A percentile compares a stretch with the other conserved stretches of the same genome.
Evolutionary conservation across 2,329 filamentous ascomycete species (phyloP).

Genomic region (Scedosporium boydii): DNA sequence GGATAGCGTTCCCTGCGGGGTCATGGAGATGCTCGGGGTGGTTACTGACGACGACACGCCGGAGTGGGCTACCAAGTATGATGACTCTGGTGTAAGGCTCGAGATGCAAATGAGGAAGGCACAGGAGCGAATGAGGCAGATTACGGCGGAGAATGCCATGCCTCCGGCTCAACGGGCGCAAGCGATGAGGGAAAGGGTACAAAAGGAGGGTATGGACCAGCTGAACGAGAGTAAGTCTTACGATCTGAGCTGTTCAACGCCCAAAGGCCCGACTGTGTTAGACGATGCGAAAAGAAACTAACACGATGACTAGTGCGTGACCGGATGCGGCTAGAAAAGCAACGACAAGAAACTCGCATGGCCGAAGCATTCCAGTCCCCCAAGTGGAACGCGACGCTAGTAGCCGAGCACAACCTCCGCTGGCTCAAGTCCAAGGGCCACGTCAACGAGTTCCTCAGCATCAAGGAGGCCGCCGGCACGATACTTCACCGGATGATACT

Average conservation of each 20-base stretch:
- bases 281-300: background rate
- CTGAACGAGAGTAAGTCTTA: constrained; percentile 34
- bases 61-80: constrained; percentile 38
- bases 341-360: constrained; percentile 34
- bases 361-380: constrained; percentile 44
- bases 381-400: constrained; percentile 38
- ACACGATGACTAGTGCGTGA: constrained; percentile 27
- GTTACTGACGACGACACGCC: constrained; percentile 42
- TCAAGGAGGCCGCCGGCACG: constrained; percentile 33
- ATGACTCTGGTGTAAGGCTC: constrained; percentile 24
- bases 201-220: constrained; percentile 31
- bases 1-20: constrained; percentile 47
- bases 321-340: constrained; percentile 23
- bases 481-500: constrained; percentile 43
- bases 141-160: constrained; percentile 34
- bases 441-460: constrained; percentile 14
- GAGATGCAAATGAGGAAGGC: constrained; percentile 25
- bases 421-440: constrained; percentile 29
- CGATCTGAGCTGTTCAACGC: background rate
- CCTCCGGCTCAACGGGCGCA: constrained; percentile 28
- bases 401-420: constrained; percentile 32
- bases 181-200: constrained; percentile 30
- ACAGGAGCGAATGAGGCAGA: constrained; percentile 30
- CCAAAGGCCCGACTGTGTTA: background rate
- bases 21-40: constrained; percentile 44